Conservation (phyloP, 2,329 filamentous ascomycete genomes). For the Cryphonectria parasitica region DNA sequence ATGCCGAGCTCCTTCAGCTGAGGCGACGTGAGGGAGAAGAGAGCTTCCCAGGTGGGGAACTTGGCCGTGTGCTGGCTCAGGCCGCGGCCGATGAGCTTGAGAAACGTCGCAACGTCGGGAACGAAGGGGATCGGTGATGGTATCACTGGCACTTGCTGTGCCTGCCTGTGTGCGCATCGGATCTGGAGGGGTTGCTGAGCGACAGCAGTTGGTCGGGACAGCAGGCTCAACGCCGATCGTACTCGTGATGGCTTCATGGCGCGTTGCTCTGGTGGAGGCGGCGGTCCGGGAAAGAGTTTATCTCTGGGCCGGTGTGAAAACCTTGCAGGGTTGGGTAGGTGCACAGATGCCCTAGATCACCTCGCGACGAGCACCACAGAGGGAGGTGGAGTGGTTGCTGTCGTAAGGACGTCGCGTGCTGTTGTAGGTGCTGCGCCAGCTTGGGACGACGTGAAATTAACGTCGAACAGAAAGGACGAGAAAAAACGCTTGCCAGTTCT, state of each 20-base stretch:
- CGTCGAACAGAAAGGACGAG: not conserved
- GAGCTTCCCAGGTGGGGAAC: conserved; percentile 85
- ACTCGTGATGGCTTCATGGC: conserved; percentile 33
- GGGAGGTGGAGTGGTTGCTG: not conserved
- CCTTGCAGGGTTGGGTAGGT: not conserved
- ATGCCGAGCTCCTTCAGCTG: conserved; percentile 84
- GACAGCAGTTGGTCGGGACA: conserved; percentile 36
- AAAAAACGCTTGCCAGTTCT: conserved; percentile 10
- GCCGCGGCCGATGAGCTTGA: conserved; percentile 87
- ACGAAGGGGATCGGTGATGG: conserved; percentile 83
- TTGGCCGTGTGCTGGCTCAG: conserved; percentile 82
- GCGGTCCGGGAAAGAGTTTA: not conserved
- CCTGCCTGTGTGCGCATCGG: conserved; percentile 49
- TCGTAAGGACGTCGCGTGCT: not conserved
- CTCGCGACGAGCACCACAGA: not conserved
- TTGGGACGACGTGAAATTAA: not conserved
- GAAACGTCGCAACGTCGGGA: conserved; percentile 82
- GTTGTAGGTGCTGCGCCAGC: not conserved
- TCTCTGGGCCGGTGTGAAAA: not conserved
- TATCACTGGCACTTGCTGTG: conserved; percentile 40
- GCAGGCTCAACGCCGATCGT: conserved; percentile 35
- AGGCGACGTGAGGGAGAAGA: conserved; percentile 79
- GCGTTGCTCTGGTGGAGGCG: not conserved
- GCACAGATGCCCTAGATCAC: not conserved
- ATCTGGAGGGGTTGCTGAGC: conserved; percentile 41